A percentile compares a stretch with the other conserved stretches of the same genome.
Conservation (phyloP, 192 early-diverging fungal genomes). For the Coemansia sp. region DNA sequence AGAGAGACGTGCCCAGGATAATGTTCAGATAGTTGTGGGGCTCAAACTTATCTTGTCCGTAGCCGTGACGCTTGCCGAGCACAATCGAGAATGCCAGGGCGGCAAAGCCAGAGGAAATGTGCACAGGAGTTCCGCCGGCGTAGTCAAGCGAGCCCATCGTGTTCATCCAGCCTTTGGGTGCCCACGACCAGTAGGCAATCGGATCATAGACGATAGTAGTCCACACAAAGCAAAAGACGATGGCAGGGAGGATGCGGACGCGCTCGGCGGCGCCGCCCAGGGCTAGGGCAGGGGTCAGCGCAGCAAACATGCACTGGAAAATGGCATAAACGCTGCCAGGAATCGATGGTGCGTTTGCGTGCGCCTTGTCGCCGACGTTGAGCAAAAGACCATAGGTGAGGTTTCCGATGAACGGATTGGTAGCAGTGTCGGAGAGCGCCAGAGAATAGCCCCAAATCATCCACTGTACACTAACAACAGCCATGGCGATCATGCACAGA, state of each 20-base stretch:
- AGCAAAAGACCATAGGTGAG: conserved; percentile 72
- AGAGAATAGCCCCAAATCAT: conserved; percentile 88
- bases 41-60: conserved; percentile 68
- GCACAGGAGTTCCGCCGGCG: conserved; percentile 96
- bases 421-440: conserved; percentile 76
- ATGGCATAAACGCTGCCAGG: conserved; percentile 78
- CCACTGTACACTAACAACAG: conserved; percentile 93
- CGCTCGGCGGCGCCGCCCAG: conserved; percentile 91
- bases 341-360: conserved; percentile 61
- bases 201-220: conserved; percentile 90
- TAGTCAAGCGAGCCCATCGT: conserved; percentile 87
- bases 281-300: conserved; percentile 86
- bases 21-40: conserved; percentile 93
- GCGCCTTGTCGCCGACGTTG: conserved; percentile 57
- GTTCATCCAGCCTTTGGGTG: conserved; percentile 78
- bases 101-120: conserved; percentile 87
- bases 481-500: conserved; percentile 74
- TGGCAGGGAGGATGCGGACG: conserved; percentile 77
- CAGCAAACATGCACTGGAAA: conserved; percentile 92
- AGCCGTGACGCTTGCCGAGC: conserved; percentile 78
- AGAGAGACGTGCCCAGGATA: conserved; percentile 81
- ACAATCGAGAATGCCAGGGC: conserved; percentile 87
- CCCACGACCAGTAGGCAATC: conserved; percentile 96
- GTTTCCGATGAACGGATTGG: conserved; percentile 74
- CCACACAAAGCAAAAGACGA: conserved; percentile 93